Evolutionary conservation across 2,329 filamentous ascomycete genomes (phyloP), one percentile per base, ranked within the genome.

Genomic region (Ascochyta rabiei): DNA sequence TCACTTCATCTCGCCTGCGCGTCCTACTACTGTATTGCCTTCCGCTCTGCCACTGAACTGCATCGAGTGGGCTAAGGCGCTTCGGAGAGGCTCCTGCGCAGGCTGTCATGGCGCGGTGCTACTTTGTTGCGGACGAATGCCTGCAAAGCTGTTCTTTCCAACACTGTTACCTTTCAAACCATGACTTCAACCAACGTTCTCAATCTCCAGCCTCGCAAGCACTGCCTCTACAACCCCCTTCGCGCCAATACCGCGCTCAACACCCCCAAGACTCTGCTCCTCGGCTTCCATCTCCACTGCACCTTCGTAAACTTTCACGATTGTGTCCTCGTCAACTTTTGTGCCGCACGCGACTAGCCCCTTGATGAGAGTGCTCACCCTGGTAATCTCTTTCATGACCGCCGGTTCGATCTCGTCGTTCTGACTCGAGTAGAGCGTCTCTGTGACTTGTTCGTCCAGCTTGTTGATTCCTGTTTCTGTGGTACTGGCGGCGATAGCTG

Each of bases 371-470:
- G 90, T 90, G 31, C 89, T 83, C 40, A 98, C 82, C 55, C 93
- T 82, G 15, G 91, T 87, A 75, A 99, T 97, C 80, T 98, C 95
- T 59, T 88, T 85, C 80, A 95, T 86, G 15, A 91, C 93, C 44
- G 86, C 85, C 2, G 86, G 79, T 19, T 85, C 80, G 60, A 99
- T 92, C 52, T 86, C 83, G 72, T 98, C 93, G 72, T 99, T 99
- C 79, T 97, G 92, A 72, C 90, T 96, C 50, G 90, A 95, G 77
- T 99, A 99, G 65, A 96, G 91, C 48, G 88, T 90, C 67, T 87
- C 86, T 60, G 87, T 92, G 18, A 95, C 89, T 64, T 82, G 87
- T 77, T 99, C 95, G 74, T 98, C 95, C 73, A 97, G 84, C 62
- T 90, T 85, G 48, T 91, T 96, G 68, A 97, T 90, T 2, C 83